phyloP scores from a whole-genome alignment of 2,329 filamentous ascomycete genomes.

The Periconia sp. region DNA sequence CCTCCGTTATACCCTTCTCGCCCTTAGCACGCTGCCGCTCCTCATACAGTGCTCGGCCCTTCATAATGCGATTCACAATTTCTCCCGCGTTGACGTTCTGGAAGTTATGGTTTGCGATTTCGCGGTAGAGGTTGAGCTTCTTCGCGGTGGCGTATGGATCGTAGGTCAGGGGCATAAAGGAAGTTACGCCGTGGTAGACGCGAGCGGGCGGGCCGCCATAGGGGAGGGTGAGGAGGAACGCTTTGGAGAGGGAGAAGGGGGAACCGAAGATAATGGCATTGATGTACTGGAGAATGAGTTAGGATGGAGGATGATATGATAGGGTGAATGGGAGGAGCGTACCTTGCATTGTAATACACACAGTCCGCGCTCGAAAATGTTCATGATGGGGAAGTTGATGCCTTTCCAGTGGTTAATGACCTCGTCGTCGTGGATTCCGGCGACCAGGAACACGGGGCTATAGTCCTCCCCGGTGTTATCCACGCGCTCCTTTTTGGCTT shows the following conservation, averaged over 20 bases:
- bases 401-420: constrained; percentile 98
- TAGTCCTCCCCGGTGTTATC: constrained; percentile 71
- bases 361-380: constrained; percentile 92
- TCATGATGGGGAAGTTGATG: constrained; percentile 99
- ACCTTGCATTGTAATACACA: constrained; percentile 95
- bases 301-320: constrained; percentile 4
- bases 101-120: constrained; percentile 77
- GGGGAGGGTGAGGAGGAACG: constrained; percentile 74
- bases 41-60: constrained; percentile 84
- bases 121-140: constrained; percentile 78
- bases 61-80: constrained; percentile 89
- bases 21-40: constrained; percentile 89
- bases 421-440: constrained; percentile 89
- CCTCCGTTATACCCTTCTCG: constrained; percentile 78
- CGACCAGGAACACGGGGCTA: constrained; percentile 81
- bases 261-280: constrained; percentile 86
- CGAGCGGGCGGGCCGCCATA: constrained; percentile 65
- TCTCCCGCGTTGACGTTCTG: constrained; percentile 87
- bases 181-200: constrained; percentile 95
- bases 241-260: constrained; percentile 79
- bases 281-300: constrained; percentile 64
- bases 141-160: constrained; percentile 74
- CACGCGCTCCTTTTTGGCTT: constrained; percentile 64
- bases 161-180: constrained; percentile 71
- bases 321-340: constrained; percentile 17